Base-by-base conservation (phyloP, 1,284 basidiomycete genomes). In the Volvariella surrecta region DNA sequence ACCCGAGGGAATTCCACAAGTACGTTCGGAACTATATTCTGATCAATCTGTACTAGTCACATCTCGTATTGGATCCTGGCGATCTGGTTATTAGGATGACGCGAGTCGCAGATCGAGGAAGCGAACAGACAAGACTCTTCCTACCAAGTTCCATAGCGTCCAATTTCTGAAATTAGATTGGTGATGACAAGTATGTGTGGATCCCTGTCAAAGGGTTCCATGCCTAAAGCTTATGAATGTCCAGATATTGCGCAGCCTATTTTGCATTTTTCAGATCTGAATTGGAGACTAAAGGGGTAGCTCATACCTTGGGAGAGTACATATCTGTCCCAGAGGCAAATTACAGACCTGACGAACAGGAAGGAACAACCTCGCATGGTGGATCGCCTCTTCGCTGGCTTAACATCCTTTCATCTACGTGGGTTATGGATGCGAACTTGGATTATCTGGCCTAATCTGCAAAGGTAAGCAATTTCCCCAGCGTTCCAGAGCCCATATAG, bases 1-100 rank as follows among this genome's bases (percentile, higher is more conserved):
- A 82, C 45, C 67, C 76, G 22, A 62, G 55, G 45, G 63, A 68
- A 0, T 81, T 75, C 52, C 79, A 82, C 60, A 82, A 81, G 73
- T 74, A 56, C 39, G 61, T 45, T 24, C 30, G 11, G 31, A 54
- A 10, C 44, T 22, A 35, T 30, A 35, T 18, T 28, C 11, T n/a
- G 45, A 43, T 19, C 10, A 44, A 8, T 41, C 43, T 16, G 8
- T 28, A 47, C 22, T 44, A 72, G 69, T 40, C 67, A 72, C 53
- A 52, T 59, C 39, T 52, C 64, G 18, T 71, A 70, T 40, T 67
- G 67, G 37, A 45, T 66, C 3, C 49, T 70, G 21, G 64, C 66
- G 4, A 57, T 64, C 13, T 72, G 65, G 61, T 54, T 62, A 4
- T 54, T 73, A 8, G 71, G 71, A 3, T 68, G 62, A 2, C 55